phyloP scores from a whole-genome alignment of 163 green algal genomes.

The Volvox carteri region DNA sequence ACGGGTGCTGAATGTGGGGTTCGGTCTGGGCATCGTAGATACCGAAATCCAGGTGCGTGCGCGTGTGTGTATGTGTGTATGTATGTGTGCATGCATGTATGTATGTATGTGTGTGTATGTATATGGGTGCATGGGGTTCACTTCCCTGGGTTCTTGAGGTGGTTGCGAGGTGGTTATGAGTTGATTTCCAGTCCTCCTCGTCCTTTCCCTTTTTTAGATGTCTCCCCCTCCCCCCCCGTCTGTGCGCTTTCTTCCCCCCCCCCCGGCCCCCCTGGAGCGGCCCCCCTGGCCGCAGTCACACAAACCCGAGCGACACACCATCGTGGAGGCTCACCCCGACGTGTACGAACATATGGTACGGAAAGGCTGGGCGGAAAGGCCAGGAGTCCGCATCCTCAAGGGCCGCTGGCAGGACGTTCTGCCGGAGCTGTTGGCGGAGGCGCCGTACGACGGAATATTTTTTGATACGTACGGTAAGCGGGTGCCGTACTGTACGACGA shows the following conservation, averaged over 20 bases:
- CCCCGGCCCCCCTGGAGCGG: background rate
- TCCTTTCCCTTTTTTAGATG: too few species aligned
- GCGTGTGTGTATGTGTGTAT: background rate
- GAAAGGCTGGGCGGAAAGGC: slow-evolving; percentile 84
- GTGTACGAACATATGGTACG: slow-evolving; percentile 86
- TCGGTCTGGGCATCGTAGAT: slow-evolving; percentile 97
- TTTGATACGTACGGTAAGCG: slow-evolving; percentile 80
- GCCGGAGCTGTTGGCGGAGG: slow-evolving; percentile 62
- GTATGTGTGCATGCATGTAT: too few species aligned
- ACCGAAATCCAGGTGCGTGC: slow-evolving; percentile 77
- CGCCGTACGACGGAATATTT: slow-evolving; percentile 92
- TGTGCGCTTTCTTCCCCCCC: background rate
- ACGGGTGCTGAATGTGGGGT: slow-evolving; percentile 96
- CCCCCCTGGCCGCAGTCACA: slow-evolving; percentile 60
- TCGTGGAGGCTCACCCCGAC: slow-evolving; percentile 96
- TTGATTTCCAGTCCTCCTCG: too few species aligned
- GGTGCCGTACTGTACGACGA: too few species aligned
- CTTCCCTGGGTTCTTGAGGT: too few species aligned
- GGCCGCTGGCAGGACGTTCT: slow-evolving; percentile 92
- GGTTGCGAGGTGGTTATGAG: too few species aligned
- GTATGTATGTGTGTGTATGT: too few species aligned
- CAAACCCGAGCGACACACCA: slow-evolving; percentile 84
- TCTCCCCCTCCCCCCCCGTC: background rate
- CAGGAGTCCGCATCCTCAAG: slow-evolving; percentile 88
- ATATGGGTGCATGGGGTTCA: too few species aligned